A percentile compares a stretch with the other conserved stretches of the same genome.
phyloP scores from a whole-genome alignment of 2,329 filamentous ascomycete genomes.

The Xylaria digitata region DNA sequence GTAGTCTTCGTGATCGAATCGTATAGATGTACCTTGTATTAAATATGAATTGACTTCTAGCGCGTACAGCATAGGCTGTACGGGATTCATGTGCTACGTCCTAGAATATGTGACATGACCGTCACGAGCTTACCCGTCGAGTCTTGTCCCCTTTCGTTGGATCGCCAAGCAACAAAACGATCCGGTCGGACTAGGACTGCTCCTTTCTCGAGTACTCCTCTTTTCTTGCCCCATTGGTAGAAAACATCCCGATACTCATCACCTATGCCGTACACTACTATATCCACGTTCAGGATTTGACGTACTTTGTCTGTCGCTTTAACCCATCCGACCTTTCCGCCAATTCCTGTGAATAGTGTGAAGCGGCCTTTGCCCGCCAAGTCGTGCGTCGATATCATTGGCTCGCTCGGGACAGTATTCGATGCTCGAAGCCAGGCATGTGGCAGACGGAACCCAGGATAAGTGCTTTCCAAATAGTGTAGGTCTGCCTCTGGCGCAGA shows the following conservation, averaged over 20 bases:
- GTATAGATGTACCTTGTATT: too few relatives aligned
- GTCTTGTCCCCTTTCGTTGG: conserved; percentile 5
- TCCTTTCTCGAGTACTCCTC: conserved; percentile 19
- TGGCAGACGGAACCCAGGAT: conserved; percentile 34
- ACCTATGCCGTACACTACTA: conserved; percentile 34
- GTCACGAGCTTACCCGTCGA: conserved; percentile 11
- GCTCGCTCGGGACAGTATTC: conserved; percentile 24
- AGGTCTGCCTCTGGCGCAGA: conserved; percentile 20
- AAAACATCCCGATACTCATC: conserved; percentile 35
- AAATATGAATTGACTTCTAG: too few relatives aligned
- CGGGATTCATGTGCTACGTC: neutral
- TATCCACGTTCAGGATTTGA: conserved; percentile 16
- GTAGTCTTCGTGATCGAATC: too few relatives aligned
- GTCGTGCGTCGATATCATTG: conserved; percentile 36
- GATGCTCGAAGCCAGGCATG: conserved; percentile 35
- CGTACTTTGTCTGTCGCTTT: conserved; percentile 17
- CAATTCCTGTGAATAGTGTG: conserved; percentile 31
- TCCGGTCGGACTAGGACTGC: conserved; percentile 32
- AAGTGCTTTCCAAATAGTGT: conserved; percentile 34
- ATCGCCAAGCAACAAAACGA: conserved; percentile 36
- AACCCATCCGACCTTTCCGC: conserved; percentile 30
- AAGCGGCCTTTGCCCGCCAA: conserved; percentile 33
- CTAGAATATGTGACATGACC: conserved; percentile 25
- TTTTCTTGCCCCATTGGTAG: conserved; percentile 32
- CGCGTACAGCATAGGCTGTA: too few relatives aligned